These are phyloP conservation scores for Raphidocelis subcapitata DNA, from an alignment of 139 green algal species.

Conservation along the genomic window DNA sequence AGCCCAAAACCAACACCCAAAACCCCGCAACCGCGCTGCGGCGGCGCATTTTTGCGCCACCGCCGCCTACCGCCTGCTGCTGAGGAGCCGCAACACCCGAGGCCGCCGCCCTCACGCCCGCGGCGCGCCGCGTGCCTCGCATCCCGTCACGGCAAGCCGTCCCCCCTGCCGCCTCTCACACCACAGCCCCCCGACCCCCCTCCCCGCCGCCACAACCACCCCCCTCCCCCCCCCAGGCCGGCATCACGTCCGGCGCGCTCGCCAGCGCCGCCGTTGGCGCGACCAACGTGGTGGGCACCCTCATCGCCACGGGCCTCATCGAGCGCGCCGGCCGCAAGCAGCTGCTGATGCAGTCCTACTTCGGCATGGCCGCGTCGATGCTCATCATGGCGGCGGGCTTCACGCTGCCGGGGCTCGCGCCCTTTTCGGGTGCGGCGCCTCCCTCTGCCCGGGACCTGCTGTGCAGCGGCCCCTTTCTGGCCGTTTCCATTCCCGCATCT, in stretches of 20 bases:
- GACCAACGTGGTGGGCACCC: constrained; percentile 87
- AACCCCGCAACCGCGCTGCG: too few species aligned
- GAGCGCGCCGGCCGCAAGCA: constrained; percentile 82
- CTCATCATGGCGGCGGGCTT: constrained; percentile 82
- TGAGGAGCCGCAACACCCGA: too few species aligned
- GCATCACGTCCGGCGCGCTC: constrained; percentile 80
- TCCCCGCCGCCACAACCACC: neutral
- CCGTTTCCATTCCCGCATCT: too few species aligned
- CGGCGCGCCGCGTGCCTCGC: too few species aligned
- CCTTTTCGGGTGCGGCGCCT: constrained; percentile 11
- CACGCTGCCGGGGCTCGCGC: constrained; percentile 56
- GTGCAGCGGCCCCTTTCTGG: too few species aligned
- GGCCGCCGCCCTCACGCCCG: too few species aligned
- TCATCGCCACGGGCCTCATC: constrained; percentile 79
- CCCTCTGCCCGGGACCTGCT: too few species aligned
- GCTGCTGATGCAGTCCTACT: constrained; percentile 65
- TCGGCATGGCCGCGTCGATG: constrained; percentile 53
- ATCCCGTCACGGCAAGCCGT: too few species aligned
- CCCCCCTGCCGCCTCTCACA: too few species aligned
- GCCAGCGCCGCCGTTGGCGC: constrained; percentile 86
- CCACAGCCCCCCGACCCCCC: neutral
- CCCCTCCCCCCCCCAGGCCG: constrained; percentile 52
- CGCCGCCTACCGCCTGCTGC: too few species aligned
- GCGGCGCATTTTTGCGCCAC: too few species aligned
- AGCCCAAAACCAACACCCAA: too few species aligned